Evolutionary conservation across 2,329 filamentous ascomycete species (phyloP), one percentile per base, ranked within the genome.

Genomic region (Grosmannia penicillata): DNA sequence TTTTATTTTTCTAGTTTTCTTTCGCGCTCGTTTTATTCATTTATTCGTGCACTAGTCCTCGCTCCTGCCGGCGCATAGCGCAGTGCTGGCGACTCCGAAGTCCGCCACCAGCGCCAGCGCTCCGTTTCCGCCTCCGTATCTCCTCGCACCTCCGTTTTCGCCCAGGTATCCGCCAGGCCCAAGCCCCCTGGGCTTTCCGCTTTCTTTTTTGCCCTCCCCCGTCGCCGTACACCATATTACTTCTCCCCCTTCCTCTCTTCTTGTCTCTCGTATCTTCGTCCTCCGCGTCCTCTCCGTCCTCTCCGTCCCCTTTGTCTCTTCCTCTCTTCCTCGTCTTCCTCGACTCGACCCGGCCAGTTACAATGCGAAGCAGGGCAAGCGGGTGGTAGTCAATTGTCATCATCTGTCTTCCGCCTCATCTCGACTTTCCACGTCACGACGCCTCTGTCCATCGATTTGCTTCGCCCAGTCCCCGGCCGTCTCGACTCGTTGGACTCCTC

Each of bases 101-200:
- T 26, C 34, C 34, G 34, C 25, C 26, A 22, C 34, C 37, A 15
- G 37, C 24, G 22, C 31, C 25, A 23, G 18, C 30, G 22, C 37
- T 39, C 37, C 37, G 37, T 35, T 39, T 34, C 36, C 32, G 19
- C 19, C n/a, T 28, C 22, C 15, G 18, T 23, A 14, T 28, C 6
- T 7, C 26, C 10, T 36, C 29, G 26, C 10, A 17, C 21, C 14
- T 36, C 34, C 24, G 24, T 27, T 27, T 36, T 29, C 21, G 13
- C 23, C 33, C 19, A 23, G 13, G 14, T n/a, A 26, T 36, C 21
- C 33, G 14, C 23, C 22, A n/a, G n/a, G n/a, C n/a, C n/a, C n/a
- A n/a, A n/a, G 7, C 7, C 26, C n/a, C 26, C 26, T 10, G 10
- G 26, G 11, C 26, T 27, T 27, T 27, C 5, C 26, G 7, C 26